Percentiles rank a stretch among this genome's conserved stretches.
phyloP scores from a whole-genome alignment of 257 asterid species.

The Sherardia arvensis region DNA sequence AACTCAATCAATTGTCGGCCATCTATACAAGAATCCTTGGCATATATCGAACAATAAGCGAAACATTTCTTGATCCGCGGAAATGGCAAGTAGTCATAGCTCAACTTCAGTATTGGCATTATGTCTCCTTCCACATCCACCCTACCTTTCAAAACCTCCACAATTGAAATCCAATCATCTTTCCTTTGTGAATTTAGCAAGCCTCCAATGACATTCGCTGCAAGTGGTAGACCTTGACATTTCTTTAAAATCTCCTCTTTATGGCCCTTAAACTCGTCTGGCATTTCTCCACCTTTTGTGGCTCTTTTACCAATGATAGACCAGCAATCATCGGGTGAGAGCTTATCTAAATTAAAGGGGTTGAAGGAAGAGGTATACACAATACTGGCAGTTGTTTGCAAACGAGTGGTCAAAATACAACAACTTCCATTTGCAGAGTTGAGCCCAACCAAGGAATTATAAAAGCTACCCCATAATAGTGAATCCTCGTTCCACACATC shows the following conservation, averaged over 20 bases:
- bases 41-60: conserved; percentile 24
- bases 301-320: neutral
- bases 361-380: neutral
- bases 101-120: conserved; percentile 13
- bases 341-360: neutral
- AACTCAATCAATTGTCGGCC: neutral
- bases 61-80: conserved; percentile 24
- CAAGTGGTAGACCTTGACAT: conserved; percentile 1
- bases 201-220: conserved; percentile 19
- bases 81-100: conserved; percentile 23
- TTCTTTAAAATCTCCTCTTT: neutral
- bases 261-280: neutral
- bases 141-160: neutral
- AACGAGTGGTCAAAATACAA: conserved; percentile 2
- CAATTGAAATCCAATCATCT: conserved; percentile 15
- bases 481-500: neutral
- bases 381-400: neutral
- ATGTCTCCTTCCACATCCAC: neutral
- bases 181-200: conserved; percentile 4
- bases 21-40: neutral
- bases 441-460: neutral
- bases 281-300: neutral
- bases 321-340: conserved; percentile 9
- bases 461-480: neutral
- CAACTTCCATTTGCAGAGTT: neutral